Conservation (phyloP, 495 filamentous ascomycete genomes). For the Chaetomium tenue region DNA sequence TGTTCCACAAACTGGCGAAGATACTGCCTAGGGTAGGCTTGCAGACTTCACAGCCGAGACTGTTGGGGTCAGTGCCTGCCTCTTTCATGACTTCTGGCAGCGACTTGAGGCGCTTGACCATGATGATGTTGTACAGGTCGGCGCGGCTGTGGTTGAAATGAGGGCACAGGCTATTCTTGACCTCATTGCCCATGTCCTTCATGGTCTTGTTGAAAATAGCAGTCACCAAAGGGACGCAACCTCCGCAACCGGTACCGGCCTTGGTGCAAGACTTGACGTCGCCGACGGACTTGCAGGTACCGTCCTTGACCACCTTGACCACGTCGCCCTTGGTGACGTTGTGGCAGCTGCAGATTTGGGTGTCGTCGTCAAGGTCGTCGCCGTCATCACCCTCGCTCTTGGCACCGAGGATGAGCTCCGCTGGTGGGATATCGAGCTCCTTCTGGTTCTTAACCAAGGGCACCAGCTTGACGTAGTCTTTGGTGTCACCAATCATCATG, state of each 20-base stretch:
- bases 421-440: slow-evolving; percentile 75
- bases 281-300: slow-evolving; percentile 78
- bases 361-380: slow-evolving; percentile 65
- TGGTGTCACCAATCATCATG: slow-evolving; percentile 98
- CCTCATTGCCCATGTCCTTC: slow-evolving; percentile 84
- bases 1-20: slow-evolving; percentile 80
- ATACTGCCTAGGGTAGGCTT: slow-evolving; percentile 87
- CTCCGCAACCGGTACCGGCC: slow-evolving; percentile 90
- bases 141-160: slow-evolving; percentile 86
- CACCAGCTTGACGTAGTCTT: slow-evolving; percentile 90
- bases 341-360: slow-evolving; percentile 93
- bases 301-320: slow-evolving; percentile 69
- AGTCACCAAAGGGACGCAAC: slow-evolving; percentile 89
- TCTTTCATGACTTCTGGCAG: slow-evolving; percentile 80
- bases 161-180: slow-evolving; percentile 82
- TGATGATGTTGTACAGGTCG: slow-evolving; percentile 88
- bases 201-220: slow-evolving; percentile 93
- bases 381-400: slow-evolving; percentile 67
- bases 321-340: slow-evolving; percentile 92
- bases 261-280: slow-evolving; percentile 94
- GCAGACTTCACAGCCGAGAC: slow-evolving; percentile 87
- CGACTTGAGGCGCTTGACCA: slow-evolving; percentile 73
- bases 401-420: slow-evolving; percentile 85
- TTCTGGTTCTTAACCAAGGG: slow-evolving; percentile 92
- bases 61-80: slow-evolving; percentile 69